Base-by-base conservation (phyloP, 1,284 basidiomycete genomes). In the Boletus sp. region DNA sequence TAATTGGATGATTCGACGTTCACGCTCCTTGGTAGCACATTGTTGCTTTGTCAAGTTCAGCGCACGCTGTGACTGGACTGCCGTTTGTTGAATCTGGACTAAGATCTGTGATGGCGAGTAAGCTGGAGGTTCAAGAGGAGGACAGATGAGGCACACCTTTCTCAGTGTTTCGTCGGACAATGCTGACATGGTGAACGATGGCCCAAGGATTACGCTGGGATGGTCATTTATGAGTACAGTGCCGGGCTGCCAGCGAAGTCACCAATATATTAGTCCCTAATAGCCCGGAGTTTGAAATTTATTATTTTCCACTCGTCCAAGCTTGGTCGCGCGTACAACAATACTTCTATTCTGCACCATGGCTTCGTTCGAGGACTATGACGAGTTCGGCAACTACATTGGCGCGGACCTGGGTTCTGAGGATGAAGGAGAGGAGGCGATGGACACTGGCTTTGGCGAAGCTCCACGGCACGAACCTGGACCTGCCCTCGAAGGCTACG, bases 361-460 rank as follows among this genome's bases (percentile, higher is more conserved):
- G 88, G 84, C 82, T 48, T 89, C 87, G 25, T 79, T 91, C 56
- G 88, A 91, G 61, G 88, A 91, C 65, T 91, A 91, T 55, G 88
- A 91, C 63, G 88, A 91, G 74, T 95, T 96, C 63, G 93, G 93
- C 58, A 95, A 95, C 77, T 95, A 94, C 70, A 93, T 95, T 64
- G 93, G 93, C 54, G 91, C 83, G 33, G 92, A 94, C 74, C 75
- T 94, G 46, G 91, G 91, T 59, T 94, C 91, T 29, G 92, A 93
- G 64, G 88, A 68, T 66, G 88, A 69, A 40, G 62, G 90, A 35
- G 91, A 87, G 55, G 82, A 84, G 44, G 61, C 77, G 44, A 75
- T 73, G 52, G 78, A 80, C 60, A 69, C 76, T 35, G 62, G 67
- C 62, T 78, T 67, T 71, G 72, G 59, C 51, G 67, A 51, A 61